Base-by-base conservation (phyloP, 352 stramenopile genomes). In the Phytophthora megakarya region DNA sequence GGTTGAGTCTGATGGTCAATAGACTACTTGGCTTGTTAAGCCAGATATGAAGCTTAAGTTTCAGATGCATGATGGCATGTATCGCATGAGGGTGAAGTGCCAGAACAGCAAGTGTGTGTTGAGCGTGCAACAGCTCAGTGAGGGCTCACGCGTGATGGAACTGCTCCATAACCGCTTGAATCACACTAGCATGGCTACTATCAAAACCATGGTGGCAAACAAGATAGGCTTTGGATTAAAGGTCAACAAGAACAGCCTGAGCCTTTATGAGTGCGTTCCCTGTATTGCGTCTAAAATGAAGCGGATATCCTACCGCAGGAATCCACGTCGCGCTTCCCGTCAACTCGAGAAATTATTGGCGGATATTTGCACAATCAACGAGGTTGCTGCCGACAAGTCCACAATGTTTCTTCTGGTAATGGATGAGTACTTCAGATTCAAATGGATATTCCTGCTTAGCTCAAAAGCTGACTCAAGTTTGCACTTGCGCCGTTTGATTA, bases 11-110 rank as follows among this genome's bases (percentile, higher is more conserved):
- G 30, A 45, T 21, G 32, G 37, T 35, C 32, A 56, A 21, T 22
- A 45, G 18, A 26, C 30, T n/a, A 33, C 48, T 3, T 46, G 48
- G 48, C 48, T 35, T 12, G 46, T 43, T n/a, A 54, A 42, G 44
- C 44, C 23, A 16, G 21, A n/a, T 18, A 49, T 49, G 43, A 49
- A 49, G 43, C 23, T 35, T 12, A 49, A 49, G 43, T 38, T 35
- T 23, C 22, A 21, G 44, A 19, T 50, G 22, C 15, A 25, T 32
- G 26, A 32, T 32, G 26, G 26, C 4, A 4, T 32, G 5, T 32
- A 32, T 32, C 26, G 9, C 26, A 32, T 32, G 26, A 32, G 9
- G 26, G 26, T 32, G 26, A 32, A 32, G 26, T 9, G 26, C 26
- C 26, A 32, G 26, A 32, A 32, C 9, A n/a, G n/a, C 40, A 49